phyloP scores from a whole-genome alignment of 208 protist species.

The Leishmania amazonensis region DNA sequence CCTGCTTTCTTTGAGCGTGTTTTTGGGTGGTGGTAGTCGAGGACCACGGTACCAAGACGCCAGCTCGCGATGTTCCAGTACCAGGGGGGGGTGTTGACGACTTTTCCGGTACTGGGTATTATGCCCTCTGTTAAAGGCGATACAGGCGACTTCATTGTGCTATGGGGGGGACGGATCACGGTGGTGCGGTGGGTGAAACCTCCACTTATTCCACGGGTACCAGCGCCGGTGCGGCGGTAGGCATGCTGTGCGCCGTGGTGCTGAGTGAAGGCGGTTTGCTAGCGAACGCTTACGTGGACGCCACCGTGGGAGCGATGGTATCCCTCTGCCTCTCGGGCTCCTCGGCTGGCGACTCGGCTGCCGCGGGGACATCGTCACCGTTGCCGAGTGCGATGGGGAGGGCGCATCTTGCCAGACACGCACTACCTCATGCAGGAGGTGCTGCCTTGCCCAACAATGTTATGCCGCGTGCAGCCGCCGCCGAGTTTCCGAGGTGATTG shows the following conservation, averaged over 20 bases:
- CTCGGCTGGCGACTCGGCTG: constrained; percentile 46
- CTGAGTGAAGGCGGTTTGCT: constrained; percentile 8
- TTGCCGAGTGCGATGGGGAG: constrained; percentile 40
- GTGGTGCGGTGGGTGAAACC: not conserved
- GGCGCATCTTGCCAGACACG: constrained; percentile 33
- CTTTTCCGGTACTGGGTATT: constrained; percentile 11
- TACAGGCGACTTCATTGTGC: constrained; percentile 19
- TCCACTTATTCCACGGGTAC: not conserved
- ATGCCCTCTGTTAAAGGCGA: constrained; percentile 19
- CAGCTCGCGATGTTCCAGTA: not conserved
- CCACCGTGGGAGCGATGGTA: not conserved
- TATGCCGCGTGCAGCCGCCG: constrained; percentile 44
- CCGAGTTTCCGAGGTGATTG: constrained; percentile 33
- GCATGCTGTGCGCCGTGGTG: constrained; percentile 22
- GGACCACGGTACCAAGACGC: not conserved
- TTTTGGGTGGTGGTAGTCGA: not conserved
- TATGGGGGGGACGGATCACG: constrained; percentile 19
- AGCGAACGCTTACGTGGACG: not conserved
- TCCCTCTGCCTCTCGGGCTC: constrained; percentile 12
- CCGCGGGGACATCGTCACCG: constrained; percentile 35
- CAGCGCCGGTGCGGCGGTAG: not conserved
- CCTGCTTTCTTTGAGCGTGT: not conserved
- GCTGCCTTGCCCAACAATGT: constrained; percentile 17
- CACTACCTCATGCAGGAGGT: constrained; percentile 42
- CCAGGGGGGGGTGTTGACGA: not conserved